These are phyloP conservation scores for Takakia lepidozioides DNA, from an alignment of 225 moss, liverwort and hornwort genomes.

Conservation along the genomic window DNA sequence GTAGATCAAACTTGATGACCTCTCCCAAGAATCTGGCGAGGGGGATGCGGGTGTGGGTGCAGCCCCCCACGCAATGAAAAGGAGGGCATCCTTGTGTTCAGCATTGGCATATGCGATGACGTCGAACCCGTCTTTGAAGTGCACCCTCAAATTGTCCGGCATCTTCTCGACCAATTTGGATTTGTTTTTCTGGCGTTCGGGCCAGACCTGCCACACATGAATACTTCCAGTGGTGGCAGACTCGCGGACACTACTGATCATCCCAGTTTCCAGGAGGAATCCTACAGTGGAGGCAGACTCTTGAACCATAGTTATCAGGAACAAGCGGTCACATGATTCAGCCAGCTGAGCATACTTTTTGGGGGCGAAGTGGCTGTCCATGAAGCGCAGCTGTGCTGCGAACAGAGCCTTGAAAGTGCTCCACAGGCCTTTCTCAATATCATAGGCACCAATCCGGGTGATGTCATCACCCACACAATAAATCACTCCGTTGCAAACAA, in stretches of 20 bases:
- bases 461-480: not conserved
- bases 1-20: not conserved
- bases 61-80: not conserved
- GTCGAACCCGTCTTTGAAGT: not conserved
- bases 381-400: not conserved
- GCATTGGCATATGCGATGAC: not conserved
- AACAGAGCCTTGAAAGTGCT: not conserved
- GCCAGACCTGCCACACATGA: not conserved
- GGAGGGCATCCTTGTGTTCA: not conserved
- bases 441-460: not conserved
- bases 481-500: not conserved
- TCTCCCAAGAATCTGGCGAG: too few relatives aligned
- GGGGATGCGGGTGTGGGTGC: too few relatives aligned
- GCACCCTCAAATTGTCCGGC: not conserved
- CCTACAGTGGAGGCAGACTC: too few relatives aligned
- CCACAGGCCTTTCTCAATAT: not conserved
- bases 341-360: not conserved
- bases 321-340: not conserved
- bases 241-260: too few relatives aligned
- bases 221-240: not conserved
- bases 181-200: not conserved
- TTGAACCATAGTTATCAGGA: not conserved
- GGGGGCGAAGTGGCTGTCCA: too few relatives aligned
- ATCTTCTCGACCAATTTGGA: not conserved
- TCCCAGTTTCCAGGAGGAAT: too few relatives aligned